Conservation (phyloP, 495 filamentous ascomycete genomes). For the Aspergillus ellipticus region DNA sequence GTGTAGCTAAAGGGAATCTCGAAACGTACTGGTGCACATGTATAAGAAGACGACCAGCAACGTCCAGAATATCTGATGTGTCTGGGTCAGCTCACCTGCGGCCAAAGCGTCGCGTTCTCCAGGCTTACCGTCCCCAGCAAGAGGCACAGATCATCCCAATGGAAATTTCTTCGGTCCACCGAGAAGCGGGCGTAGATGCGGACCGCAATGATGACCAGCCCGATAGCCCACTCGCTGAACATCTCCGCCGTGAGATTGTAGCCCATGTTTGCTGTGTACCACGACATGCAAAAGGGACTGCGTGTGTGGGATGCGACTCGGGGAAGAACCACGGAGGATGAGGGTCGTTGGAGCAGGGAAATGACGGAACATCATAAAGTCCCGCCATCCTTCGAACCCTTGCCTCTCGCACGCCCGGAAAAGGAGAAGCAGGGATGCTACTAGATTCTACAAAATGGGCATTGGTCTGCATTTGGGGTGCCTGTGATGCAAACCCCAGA, state of each 20-base stretch:
- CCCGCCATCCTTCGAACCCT: background rate
- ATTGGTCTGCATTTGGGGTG: background rate
- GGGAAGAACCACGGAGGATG: background rate
- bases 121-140: slow-evolving; percentile 3
- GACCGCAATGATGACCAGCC: slow-evolving; percentile 3
- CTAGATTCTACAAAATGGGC: background rate
- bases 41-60: slow-evolving; percentile 6
- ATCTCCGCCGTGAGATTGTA: slow-evolving; percentile 13
- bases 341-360: background rate
- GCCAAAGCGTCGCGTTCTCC: background rate
- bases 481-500: background rate
- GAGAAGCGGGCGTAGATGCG: slow-evolving; percentile 12
- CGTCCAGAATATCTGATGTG: slow-evolving; percentile 12
- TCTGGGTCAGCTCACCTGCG: background rate
- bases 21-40: slow-evolving; percentile 5
- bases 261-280: background rate
- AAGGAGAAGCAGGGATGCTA: background rate
- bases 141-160: slow-evolving; percentile 13
- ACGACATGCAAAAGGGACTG: background rate
- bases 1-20: background rate
- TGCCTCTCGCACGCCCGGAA: background rate
- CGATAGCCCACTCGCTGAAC: slow-evolving; percentile 15
- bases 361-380: background rate
- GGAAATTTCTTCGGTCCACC: slow-evolving; percentile 5
- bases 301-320: background rate